Evolutionary conservation across 371 early-diverging fungal genomes (phyloP).

Genomic region (Mortierella sp.): DNA sequence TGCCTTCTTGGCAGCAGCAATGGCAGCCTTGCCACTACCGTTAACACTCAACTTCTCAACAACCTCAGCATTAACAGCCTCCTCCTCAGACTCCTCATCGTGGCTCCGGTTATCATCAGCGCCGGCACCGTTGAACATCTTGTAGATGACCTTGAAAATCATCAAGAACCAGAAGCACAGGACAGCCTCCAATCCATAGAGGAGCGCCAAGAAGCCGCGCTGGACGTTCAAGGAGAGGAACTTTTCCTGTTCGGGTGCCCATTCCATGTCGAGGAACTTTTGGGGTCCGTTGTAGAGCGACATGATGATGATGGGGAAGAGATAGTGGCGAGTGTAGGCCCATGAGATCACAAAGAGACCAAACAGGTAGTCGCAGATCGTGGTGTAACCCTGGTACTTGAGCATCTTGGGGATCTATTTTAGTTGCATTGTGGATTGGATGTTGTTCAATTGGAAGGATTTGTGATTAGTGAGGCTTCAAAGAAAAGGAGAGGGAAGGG

Average conservation of each 20-base stretch:
- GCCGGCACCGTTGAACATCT: constrained; percentile 73
- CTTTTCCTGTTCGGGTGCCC: constrained; percentile 76
- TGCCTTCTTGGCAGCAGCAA: constrained; percentile 26
- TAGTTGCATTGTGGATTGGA: not conserved
- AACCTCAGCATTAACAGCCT: constrained; percentile 4
- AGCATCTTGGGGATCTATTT: constrained; percentile 76
- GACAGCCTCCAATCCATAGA: constrained; percentile 75
- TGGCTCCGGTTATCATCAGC: constrained; percentile 82
- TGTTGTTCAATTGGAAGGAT: not conserved
- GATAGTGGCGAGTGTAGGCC: constrained; percentile 82
- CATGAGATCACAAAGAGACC: constrained; percentile 84
- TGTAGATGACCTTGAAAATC: constrained; percentile 78
- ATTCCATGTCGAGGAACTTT: constrained; percentile 68
- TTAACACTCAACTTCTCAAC: constrained; percentile 34
- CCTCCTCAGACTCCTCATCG: constrained; percentile 63
- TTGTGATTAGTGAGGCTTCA: not conserved
- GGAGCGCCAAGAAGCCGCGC: constrained; percentile 70
- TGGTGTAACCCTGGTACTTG: constrained; percentile 76
- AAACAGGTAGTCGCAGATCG: constrained; percentile 80
- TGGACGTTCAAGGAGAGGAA: constrained; percentile 70
- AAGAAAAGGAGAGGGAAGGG: not conserved
- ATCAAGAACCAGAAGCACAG: constrained; percentile 87
- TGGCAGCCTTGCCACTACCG: not conserved
- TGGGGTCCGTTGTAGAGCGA: constrained; percentile 66
- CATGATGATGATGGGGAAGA: constrained; percentile 74